A percentile compares a stretch with the other conserved stretches of the same genome.
Evolutionary conservation across 441 rosid genomes (phyloP).

Genomic region (Mallotus japonicus): DNA sequence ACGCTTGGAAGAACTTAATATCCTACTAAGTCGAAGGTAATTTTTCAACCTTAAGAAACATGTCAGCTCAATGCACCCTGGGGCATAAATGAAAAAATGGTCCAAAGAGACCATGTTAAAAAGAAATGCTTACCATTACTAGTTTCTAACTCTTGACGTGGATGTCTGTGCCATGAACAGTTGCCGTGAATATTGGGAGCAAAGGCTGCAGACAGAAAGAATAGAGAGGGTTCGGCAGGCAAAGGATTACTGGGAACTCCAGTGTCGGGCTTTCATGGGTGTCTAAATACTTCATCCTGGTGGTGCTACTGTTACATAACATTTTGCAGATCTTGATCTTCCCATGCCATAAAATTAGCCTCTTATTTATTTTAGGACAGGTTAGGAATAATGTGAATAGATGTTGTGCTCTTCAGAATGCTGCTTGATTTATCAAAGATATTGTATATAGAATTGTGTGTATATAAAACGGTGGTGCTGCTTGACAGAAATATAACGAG

Average conservation of each 20-base stretch:
- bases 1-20: conserved; percentile 77
- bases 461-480: not conserved
- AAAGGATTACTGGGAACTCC: conserved; percentile 81
- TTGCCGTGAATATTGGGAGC: conserved; percentile 71
- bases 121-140: not conserved
- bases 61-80: not conserved
- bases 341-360: not conserved
- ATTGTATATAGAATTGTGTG: not conserved
- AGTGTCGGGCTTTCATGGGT: conserved; percentile 69
- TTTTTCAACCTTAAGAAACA: not conserved
- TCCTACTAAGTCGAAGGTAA: conserved; percentile 66
- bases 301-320: not conserved
- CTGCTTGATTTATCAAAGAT: not conserved
- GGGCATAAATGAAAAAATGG: not conserved
- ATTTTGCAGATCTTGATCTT: not conserved
- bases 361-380: not conserved
- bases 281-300: conserved; percentile 26
- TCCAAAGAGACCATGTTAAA: not conserved
- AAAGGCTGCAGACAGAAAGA: conserved; percentile 67
- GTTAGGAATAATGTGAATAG: not conserved
- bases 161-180: conserved; percentile 32
- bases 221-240: conserved; percentile 64
- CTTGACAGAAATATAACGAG: too few relatives aligned
- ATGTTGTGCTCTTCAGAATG: not conserved
- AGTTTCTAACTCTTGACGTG: conserved; percentile 2